phyloP scores from a whole-genome alignment of 192 early-diverging fungal species.

The Chytriomyces confervae region DNA sequence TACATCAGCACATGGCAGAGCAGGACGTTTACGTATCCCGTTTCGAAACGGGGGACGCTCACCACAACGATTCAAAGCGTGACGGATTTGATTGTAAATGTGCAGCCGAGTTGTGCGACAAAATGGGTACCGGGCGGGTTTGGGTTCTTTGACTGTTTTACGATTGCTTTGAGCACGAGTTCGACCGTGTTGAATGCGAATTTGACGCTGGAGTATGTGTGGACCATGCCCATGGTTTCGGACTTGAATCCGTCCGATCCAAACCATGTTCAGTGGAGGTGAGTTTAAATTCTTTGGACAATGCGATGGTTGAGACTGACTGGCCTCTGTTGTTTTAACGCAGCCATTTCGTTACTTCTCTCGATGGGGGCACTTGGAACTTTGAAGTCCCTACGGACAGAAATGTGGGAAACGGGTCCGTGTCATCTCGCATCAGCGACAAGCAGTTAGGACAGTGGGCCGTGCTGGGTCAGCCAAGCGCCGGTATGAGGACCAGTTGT shows the following conservation, averaged over 20 bases:
- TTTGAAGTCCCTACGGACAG: not conserved
- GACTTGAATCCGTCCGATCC: conserved; percentile 4
- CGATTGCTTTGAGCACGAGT: conserved; percentile 1
- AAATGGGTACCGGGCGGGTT: conserved; percentile 2
- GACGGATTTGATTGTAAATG: not conserved
- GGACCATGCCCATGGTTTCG: conserved; percentile 10
- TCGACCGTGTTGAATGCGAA: not conserved
- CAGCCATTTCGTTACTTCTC: conserved; percentile 15
- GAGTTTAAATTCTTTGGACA: not conserved
- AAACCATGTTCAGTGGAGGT: conserved; percentile 3
- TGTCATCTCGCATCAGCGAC: not conserved
- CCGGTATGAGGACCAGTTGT: no score
- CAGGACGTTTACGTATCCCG: conserved; percentile 10
- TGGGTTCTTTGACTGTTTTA: conserved; percentile 33
- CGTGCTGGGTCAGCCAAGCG: conserved; percentile 1
- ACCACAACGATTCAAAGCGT: not conserved
- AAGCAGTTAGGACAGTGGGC: conserved; percentile 22
- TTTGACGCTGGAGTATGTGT: conserved; percentile 9
- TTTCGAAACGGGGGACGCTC: conserved; percentile 1
- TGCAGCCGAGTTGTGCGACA: conserved; percentile 12
- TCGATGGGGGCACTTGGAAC: conserved; percentile 23
- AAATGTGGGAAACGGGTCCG: not conserved
- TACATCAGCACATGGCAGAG: conserved; percentile 2
- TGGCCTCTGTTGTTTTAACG: not conserved
- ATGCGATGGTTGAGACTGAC: not conserved